phyloP scores from a whole-genome alignment of 1,284 basidiomycete species.

The Cystobasidiaceae sp. region DNA sequence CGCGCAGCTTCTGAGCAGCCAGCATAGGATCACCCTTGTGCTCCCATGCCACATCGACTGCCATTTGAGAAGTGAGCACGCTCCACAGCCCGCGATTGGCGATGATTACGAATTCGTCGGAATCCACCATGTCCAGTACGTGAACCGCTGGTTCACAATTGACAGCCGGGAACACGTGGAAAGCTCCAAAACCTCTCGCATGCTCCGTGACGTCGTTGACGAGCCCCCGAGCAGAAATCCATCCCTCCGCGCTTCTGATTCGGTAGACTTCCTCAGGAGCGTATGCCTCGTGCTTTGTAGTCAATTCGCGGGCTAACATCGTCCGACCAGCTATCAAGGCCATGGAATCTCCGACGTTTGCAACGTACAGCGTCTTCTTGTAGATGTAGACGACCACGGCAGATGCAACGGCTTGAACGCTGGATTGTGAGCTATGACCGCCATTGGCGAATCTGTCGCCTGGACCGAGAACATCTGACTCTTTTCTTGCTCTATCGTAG shows the following conservation, averaged over 20 bases:
- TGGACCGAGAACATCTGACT: slow-evolving; percentile 56
- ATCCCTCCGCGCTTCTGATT: slow-evolving; percentile 88
- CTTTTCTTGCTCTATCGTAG: slow-evolving; percentile 57
- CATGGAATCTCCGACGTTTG: slow-evolving; percentile 82
- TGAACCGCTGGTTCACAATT: slow-evolving; percentile 80
- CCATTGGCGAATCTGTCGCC: slow-evolving; percentile 6
- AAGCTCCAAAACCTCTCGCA: slow-evolving; percentile 90
- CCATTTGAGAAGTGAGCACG: slow-evolving; percentile 88
- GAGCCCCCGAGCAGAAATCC: slow-evolving; percentile 88
- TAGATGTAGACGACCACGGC: slow-evolving; percentile 82
- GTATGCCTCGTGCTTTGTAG: slow-evolving; percentile 83
- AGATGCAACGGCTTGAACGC: slow-evolving; percentile 52
- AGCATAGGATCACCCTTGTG: slow-evolving; percentile 87
- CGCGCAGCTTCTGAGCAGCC: slow-evolving; percentile 92
- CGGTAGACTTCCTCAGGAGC: slow-evolving; percentile 76
- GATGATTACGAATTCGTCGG: slow-evolving; percentile 95
- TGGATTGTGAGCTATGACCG: neutral
- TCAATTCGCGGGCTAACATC: slow-evolving; percentile 70
- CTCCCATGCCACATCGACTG: slow-evolving; percentile 89
- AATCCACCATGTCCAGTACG: slow-evolving; percentile 66
- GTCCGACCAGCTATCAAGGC: slow-evolving; percentile 78
- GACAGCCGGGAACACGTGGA: slow-evolving; percentile 82
- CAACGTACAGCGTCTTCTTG: slow-evolving; percentile 76
- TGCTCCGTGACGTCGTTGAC: slow-evolving; percentile 90
- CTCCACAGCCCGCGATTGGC: slow-evolving; percentile 93